Percentiles rank a stretch among this genome's conserved stretches.
Conservation (phyloP, 768 basidiomycete species). For the Boletus rufocinnamomeus region DNA sequence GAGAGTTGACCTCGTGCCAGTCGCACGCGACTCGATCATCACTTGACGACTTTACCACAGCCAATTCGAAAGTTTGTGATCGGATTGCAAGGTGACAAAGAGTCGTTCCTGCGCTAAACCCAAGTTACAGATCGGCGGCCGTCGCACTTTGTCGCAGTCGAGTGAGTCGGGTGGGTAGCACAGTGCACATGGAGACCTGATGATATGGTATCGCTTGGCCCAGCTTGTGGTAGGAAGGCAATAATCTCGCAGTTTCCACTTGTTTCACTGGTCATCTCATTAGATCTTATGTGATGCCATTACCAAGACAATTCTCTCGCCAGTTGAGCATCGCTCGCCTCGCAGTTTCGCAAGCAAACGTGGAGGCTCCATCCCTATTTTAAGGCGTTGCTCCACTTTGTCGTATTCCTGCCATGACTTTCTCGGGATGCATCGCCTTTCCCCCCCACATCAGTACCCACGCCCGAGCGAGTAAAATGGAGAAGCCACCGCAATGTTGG, state of each 20-base stretch:
- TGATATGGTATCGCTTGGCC: not conserved
- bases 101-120: not conserved
- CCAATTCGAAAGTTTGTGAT: not conserved
- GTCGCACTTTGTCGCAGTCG: not conserved
- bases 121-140: not conserved
- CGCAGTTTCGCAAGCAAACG: not conserved
- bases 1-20: not conserved
- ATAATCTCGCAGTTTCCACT: not conserved
- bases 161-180: not conserved
- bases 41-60: not conserved
- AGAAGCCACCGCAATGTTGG: not conserved
- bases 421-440: not conserved
- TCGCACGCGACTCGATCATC: too few species aligned
- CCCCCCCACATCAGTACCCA: not conserved
- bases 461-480: not conserved
- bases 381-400: too few species aligned
- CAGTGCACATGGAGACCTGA: not conserved
- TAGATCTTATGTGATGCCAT: not conserved
- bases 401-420: not conserved
- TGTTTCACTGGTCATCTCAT: not conserved
- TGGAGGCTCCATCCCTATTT: not conserved
- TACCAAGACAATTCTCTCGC: too few species aligned
- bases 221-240: not conserved
- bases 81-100: not conserved
- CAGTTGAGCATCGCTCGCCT: too few species aligned